Evolutionary conservation across 1,284 basidiomycete species (phyloP), one percentile per base, ranked within the genome.

Genomic region (Irpex sp.): DNA sequence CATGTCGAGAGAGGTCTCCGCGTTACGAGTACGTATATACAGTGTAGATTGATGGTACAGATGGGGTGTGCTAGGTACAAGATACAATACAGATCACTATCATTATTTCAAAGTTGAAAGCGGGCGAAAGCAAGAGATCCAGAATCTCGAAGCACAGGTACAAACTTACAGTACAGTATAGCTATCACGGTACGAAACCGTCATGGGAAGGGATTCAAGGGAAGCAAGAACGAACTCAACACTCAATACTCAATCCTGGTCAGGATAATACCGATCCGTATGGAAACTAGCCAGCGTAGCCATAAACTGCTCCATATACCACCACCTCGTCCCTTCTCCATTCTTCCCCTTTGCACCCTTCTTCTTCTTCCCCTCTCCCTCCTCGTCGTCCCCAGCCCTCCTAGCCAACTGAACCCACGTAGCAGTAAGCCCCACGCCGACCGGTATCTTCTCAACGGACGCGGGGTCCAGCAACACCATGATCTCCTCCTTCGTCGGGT

Each of bases 341-440:
- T 66, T 67, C 56, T 67, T 65, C 6, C 73, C 73, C 49, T 69
- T 66, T 44, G 64, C 62, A 63, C 72, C 19, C 38, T 61, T 57
- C 57, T 62, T 55, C 37, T n/a, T 38, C 47, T 51, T 58, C 17
- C 26, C 49, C 26, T 62, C 62, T n/a, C 59, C 60, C 26, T 58
- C 62, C 26, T 61, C 62, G 21, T 65, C 66, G 38, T 64, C 62
- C n/a, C 62, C 66, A 60, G 69, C 72, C 59, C 71, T 74, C 61
- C 83, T 79, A 21, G 73, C 82, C 51, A 89, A 74, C 72, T 90
- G 86, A 2, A 89, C 81, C 81, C 84, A 90, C 59, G 83, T 82
- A 13, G 81, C 88, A 3, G 78, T 79, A 40, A 87, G 62, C 1
- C 84, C 85, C 75, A 89, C 82, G 0, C 85, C 85, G 0, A 82